Conservation (phyloP, 2,329 filamentous ascomycete species). For the Penicillium sp. region DNA sequence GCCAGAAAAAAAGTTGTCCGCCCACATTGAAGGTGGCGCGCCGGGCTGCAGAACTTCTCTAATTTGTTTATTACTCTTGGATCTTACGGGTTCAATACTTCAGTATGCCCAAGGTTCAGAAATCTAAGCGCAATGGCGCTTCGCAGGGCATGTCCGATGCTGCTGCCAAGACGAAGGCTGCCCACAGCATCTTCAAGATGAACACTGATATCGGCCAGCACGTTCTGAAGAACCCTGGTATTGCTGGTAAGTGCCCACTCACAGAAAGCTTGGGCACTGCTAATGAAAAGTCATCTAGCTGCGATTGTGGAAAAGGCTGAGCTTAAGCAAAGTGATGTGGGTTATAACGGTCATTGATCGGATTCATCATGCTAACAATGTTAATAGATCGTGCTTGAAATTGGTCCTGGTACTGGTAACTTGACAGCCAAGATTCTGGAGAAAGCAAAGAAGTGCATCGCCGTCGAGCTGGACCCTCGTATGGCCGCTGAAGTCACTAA, state of each 20-base stretch:
- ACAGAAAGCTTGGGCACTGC: neutral
- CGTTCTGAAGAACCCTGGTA: slow-evolving; percentile 88
- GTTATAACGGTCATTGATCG: slow-evolving; percentile 13
- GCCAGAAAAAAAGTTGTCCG: slow-evolving; percentile 26
- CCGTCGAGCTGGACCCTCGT: slow-evolving; percentile 89
- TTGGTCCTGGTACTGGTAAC: slow-evolving; percentile 87
- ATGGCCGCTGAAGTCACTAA: slow-evolving; percentile 96
- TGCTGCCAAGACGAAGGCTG: slow-evolving; percentile 51
- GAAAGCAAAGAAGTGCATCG: slow-evolving; percentile 78
- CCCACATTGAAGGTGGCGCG: slow-evolving; percentile 17
- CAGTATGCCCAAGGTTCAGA: slow-evolving; percentile 57
- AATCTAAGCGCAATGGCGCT: slow-evolving; percentile 55
- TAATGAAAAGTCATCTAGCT: neutral
- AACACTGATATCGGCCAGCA: slow-evolving; percentile 89
- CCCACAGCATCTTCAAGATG: slow-evolving; percentile 95
- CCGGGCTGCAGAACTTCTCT: neutral
- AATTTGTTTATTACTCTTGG: slow-evolving; percentile 3
- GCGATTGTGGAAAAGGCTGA: slow-evolving; percentile 79
- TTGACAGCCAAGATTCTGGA: slow-evolving; percentile 87
- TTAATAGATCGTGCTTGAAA: slow-evolving; percentile 75
- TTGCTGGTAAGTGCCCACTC: slow-evolving; percentile 59
- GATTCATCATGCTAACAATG: slow-evolving; percentile 3
- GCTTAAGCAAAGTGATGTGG: slow-evolving; percentile 78
- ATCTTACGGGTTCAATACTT: slow-evolving; percentile 6
- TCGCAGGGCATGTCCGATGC: slow-evolving; percentile 41